phyloP scores from a whole-genome alignment of 2,329 filamentous ascomycete genomes.

The Monilinia vaccinii-corymbosi region DNA sequence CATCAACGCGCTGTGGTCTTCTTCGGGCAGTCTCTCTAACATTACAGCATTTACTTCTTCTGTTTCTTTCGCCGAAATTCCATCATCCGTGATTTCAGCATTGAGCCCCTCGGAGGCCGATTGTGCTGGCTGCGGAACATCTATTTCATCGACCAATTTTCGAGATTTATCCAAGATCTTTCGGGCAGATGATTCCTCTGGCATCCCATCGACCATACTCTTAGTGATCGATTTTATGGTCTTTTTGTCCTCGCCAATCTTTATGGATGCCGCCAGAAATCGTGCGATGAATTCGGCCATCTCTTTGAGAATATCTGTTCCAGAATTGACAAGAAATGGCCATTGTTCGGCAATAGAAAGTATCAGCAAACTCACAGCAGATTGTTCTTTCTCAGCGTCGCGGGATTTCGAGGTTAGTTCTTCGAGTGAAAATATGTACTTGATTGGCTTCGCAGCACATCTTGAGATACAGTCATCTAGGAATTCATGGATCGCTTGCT shows the following conservation, averaged over 20 bases:
- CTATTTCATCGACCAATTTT: conserved; percentile 23
- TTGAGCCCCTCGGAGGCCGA: neutral
- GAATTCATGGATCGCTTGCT: conserved; percentile 53
- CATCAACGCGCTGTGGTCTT: conserved; percentile 43
- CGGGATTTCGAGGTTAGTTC: conserved; percentile 36
- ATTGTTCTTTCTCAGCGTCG: conserved; percentile 25
- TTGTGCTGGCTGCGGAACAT: conserved; percentile 14
- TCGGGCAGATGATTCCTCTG: conserved; percentile 31
- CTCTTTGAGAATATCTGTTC: conserved; percentile 35
- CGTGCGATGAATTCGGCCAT: conserved; percentile 50
- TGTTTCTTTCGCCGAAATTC: conserved; percentile 13
- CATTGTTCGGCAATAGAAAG: conserved; percentile 70
- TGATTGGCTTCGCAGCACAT: conserved; percentile 68
- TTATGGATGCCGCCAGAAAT: conserved; percentile 46
- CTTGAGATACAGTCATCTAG: conserved; percentile 76
- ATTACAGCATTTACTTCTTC: conserved; percentile 12
- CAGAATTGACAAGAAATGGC: conserved; percentile 52
- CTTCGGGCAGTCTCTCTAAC: conserved; percentile 16
- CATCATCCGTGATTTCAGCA: neutral
- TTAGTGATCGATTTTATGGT: conserved; percentile 38
- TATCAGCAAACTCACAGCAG: conserved; percentile 52
- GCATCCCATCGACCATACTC: conserved; percentile 32
- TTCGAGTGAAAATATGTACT: conserved; percentile 66
- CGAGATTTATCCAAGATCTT: conserved; percentile 21
- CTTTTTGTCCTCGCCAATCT: conserved; percentile 41